These are phyloP conservation scores for Arabidopsis thaliana DNA, from an alignment of 345 rosid species.

Conservation along the genomic window TAIR10.1 NC_003076.8:26396501-26397000, in stretches of 20 bases:
- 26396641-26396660: slow-evolving; percentile 3
- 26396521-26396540: neutral
- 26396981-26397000: slow-evolving; percentile 69
- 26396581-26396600: slow-evolving; percentile 40
- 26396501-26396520: neutral
- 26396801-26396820: slow-evolving; percentile 65
- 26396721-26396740: slow-evolving; percentile 7
- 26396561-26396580: slow-evolving; percentile 38
- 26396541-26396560: neutral
- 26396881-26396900: slow-evolving; percentile 73
- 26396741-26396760: slow-evolving; percentile 11
- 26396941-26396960: slow-evolving; percentile 74
- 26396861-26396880: slow-evolving; percentile 77
- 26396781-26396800: slow-evolving; percentile 65
- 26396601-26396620: slow-evolving; percentile 25
- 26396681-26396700: slow-evolving; percentile 20
- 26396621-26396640: slow-evolving; percentile 3
- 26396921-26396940: slow-evolving; percentile 53
- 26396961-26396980: slow-evolving; percentile 74
- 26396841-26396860: slow-evolving; percentile 70
- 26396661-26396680: slow-evolving; percentile 7
- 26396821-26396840: slow-evolving; percentile 69
- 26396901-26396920: slow-evolving; percentile 51
- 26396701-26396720: slow-evolving; percentile 5
- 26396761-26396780: slow-evolving; percentile 48